Conservation (phyloP, 1,284 basidiomycete species). For the Moesziomyces globuligerus region DNA sequence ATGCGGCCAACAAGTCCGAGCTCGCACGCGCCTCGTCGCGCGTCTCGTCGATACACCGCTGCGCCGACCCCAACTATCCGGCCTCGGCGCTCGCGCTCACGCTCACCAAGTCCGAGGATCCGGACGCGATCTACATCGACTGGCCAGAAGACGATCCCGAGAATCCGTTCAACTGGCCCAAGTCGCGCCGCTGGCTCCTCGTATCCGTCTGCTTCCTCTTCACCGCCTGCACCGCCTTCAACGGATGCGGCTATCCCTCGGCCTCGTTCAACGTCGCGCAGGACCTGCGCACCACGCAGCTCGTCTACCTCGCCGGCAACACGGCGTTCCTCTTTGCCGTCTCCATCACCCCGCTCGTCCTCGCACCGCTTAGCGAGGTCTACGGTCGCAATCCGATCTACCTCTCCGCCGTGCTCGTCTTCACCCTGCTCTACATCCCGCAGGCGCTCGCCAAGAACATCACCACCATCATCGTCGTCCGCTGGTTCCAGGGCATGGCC, state of each 20-base stretch:
- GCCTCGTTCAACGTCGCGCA: constrained; percentile 17
- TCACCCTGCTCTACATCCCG: constrained; percentile 57
- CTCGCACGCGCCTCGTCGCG: constrained; percentile 37
- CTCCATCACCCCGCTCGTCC: constrained; percentile 49
- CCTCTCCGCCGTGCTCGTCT: constrained; percentile 31
- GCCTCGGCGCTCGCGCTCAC: constrained; percentile 39
- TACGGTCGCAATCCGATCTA: constrained; percentile 53
- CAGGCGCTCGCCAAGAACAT: constrained; percentile 60
- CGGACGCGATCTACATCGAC: constrained; percentile 50
- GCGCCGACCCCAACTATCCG: constrained; percentile 31
- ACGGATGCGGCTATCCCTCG: constrained; percentile 49
- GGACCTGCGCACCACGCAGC: constrained; percentile 33
- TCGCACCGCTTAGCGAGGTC: constrained; percentile 55
- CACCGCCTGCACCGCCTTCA: constrained; percentile 55
- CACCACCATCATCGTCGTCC: constrained; percentile 58
- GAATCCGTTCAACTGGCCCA: constrained; percentile 58
- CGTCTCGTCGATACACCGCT: constrained; percentile 39
- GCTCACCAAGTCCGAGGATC: constrained; percentile 43
- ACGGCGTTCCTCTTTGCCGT: constrained; percentile 48
- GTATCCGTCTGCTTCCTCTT: constrained; percentile 48
- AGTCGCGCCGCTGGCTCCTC: constrained; percentile 31
- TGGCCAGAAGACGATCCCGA: constrained; percentile 47
- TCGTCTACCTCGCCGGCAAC: constrained; percentile 47
- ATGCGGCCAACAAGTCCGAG: constrained; percentile 22
- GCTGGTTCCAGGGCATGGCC: constrained; percentile 66